Percentiles rank a stretch among this genome's conserved stretches.
These are phyloP conservation scores for Luzula sylvatica DNA, from an alignment of 176 grass and related monocot species.

Conservation along the genomic window DNA sequence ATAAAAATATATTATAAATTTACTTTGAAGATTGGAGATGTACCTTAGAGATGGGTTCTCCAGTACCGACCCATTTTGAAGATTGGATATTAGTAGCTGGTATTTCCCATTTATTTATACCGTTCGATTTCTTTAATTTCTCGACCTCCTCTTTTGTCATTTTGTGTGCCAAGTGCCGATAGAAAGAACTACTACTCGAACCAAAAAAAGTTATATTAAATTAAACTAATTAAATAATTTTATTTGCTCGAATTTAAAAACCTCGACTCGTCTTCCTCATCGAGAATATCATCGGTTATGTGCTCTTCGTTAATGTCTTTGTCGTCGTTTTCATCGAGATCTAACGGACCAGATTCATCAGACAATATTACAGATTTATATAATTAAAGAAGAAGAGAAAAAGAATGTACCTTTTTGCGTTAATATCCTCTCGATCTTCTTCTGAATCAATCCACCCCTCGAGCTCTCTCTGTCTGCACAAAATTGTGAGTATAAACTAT, in stretches of 20 bases:
- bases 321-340: constrained; percentile 19
- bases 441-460: constrained; percentile 21
- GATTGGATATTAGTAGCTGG: constrained; percentile 16
- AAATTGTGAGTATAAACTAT: not conserved
- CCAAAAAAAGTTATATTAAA: not conserved
- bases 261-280: constrained; percentile 16
- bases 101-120: constrained; percentile 40
- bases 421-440: constrained; percentile 21
- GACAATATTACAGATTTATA: constrained; percentile 1
- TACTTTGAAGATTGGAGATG: not conserved
- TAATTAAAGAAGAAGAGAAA: no score
- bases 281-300: constrained; percentile 1
- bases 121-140: constrained; percentile 23
- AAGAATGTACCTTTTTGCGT: constrained; percentile 1
- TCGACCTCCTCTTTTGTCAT: constrained; percentile 32
- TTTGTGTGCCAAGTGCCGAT: constrained; percentile 18
- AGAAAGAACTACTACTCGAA: constrained; percentile 34
- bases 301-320: not conserved
- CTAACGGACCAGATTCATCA: constrained; percentile 14
- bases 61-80: constrained; percentile 30
- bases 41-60: constrained; percentile 27
- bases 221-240: not conserved
- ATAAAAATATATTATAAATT: not conserved
- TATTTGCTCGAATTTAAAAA: not conserved
- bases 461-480: constrained; percentile 25